Conservation (phyloP, 257 asterid species). For the Solanum chaucha region DNA sequence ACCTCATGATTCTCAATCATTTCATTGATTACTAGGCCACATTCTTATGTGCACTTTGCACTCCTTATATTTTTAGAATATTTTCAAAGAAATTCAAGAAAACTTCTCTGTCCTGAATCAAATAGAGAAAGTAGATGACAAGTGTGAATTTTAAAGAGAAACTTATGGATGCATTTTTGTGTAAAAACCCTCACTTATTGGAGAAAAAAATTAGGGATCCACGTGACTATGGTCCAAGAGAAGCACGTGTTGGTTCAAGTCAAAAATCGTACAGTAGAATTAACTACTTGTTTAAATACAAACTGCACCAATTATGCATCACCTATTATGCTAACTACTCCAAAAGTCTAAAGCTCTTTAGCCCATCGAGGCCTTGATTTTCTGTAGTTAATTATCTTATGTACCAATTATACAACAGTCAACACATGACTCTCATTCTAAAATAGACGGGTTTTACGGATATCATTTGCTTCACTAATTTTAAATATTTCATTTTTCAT, state of each 20-base stretch:
- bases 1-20: too few relatives aligned
- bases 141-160: background rate
- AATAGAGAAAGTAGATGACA: background rate
- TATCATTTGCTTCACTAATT: background rate
- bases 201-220: background rate
- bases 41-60: too few relatives aligned
- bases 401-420: background rate
- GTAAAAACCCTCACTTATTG: background rate
- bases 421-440: background rate
- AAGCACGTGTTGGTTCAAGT: background rate
- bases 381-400: background rate
- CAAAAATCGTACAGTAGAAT: background rate
- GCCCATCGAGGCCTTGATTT: background rate
- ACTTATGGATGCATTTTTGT: background rate
- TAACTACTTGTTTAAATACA: background rate
- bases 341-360: background rate
- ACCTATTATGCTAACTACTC: slow-evolving; percentile 1
- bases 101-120: background rate
- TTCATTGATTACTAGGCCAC: too few relatives aligned
- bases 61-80: background rate
- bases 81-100: background rate
- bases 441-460: background rate
- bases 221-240: slow-evolving; percentile 7
- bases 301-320: slow-evolving; percentile 4
- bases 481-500: background rate